A percentile compares a stretch with the other conserved stretches of the same genome.
Evolutionary conservation across 179 eudicot genomes (phyloP).

Genomic region (Heliamphora pulchella): DNA sequence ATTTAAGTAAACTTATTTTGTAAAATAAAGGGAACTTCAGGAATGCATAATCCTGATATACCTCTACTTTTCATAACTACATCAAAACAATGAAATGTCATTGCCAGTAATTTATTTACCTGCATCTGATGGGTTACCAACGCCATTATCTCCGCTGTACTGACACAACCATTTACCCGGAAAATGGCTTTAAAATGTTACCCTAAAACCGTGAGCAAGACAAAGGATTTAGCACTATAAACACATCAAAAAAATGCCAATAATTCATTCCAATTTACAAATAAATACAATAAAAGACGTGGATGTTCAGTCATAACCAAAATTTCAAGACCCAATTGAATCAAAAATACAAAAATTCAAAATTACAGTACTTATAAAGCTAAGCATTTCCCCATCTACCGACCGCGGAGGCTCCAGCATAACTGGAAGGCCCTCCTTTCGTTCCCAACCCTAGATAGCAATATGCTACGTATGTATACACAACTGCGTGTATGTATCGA

Average conservation of each 20-base stretch:
- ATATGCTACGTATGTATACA: background rate
- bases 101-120: background rate
- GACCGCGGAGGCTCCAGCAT: background rate
- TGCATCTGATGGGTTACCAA: slow-evolving; percentile 7
- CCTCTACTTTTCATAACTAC: background rate
- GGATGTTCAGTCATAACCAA: too few species aligned
- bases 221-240: background rate
- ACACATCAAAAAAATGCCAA: background rate
- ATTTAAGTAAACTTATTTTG: background rate
- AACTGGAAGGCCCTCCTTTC: background rate
- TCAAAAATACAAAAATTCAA: background rate
- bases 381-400: background rate
- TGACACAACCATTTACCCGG: background rate
- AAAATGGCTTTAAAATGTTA: background rate
- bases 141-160: background rate
- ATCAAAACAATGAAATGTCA: background rate
- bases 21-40: too few species aligned
- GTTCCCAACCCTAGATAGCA: background rate
- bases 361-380: background rate
- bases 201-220: background rate
- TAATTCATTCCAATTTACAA: background rate
- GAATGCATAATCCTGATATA: background rate
- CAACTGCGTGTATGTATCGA: background rate
- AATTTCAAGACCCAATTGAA: background rate
- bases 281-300: too few species aligned